Evolutionary conservation across 1,284 basidiomycete species (phyloP).

Genomic region (Cutaneotrichosporon mucoides): DNA sequence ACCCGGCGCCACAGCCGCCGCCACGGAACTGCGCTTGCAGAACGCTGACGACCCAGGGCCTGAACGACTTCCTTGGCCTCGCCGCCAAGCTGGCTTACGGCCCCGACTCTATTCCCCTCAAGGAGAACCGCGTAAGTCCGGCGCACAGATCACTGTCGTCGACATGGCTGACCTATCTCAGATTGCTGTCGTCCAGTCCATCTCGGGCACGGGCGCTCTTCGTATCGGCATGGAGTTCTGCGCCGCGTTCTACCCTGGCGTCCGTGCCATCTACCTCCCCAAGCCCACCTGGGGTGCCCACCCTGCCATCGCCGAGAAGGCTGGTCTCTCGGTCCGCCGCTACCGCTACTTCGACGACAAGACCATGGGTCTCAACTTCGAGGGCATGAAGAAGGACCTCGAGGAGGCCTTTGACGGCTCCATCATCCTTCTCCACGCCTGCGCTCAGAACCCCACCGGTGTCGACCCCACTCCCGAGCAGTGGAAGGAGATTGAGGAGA

Average conservation of each 20-base stretch:
- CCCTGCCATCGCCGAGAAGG: constrained; percentile 76
- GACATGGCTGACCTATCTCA: constrained; percentile 37
- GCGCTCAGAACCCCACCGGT: constrained; percentile 85
- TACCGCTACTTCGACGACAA: constrained; percentile 81
- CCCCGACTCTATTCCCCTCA: constrained; percentile 68
- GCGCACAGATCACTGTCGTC: no score
- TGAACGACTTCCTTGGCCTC: constrained; percentile 79
- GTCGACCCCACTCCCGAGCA: constrained; percentile 91
- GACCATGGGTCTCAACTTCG: constrained; percentile 90
- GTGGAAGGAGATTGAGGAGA: constrained; percentile 86
- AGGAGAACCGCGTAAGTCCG: constrained; percentile 65
- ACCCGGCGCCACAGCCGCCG: no score
- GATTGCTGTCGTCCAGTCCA: constrained; percentile 91
- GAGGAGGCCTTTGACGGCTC: constrained; percentile 55
- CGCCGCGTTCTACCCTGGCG: constrained; percentile 73
- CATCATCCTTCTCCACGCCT: constrained; percentile 33
- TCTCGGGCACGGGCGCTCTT: constrained; percentile 97
- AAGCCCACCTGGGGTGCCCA: constrained; percentile 98
- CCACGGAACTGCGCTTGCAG: no score
- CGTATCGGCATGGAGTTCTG: constrained; percentile 95
- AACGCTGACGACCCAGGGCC: constrained; percentile 49
- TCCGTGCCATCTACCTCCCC: constrained; percentile 90
- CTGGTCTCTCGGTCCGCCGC: constrained; percentile 84
- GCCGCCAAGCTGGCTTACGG: constrained; percentile 93
- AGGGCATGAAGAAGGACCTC: constrained; percentile 82